These are phyloP conservation scores for Cryptococcus deneoformans DNA, from an alignment of 1,284 basidiomycete genomes.

Conservation along the genomic window DNA sequence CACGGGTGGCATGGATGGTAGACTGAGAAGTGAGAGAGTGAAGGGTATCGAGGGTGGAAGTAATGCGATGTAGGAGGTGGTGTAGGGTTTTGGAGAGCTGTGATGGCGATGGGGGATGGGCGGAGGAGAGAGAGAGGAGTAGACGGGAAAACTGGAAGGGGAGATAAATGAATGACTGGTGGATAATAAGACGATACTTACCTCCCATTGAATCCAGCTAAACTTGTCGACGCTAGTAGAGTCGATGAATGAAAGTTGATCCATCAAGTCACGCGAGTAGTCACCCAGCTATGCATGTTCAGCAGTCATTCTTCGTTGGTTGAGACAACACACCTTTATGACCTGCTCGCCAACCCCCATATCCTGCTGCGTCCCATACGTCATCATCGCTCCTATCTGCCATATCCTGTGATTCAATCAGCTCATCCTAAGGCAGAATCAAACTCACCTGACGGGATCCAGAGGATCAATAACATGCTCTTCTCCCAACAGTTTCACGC, in stretches of 20 bases:
- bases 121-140: slow-evolving; percentile 24
- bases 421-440: background rate
- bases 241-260: slow-evolving; percentile 40
- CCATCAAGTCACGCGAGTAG: slow-evolving; percentile 34
- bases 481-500: slow-evolving; percentile 33
- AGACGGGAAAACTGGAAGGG: background rate
- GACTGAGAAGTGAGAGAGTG: slow-evolving; percentile 19
- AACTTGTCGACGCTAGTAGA: slow-evolving; percentile 41
- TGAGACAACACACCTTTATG: slow-evolving; percentile 24
- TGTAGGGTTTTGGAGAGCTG: slow-evolving; percentile 28
- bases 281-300: slow-evolving; percentile 32
- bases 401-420: slow-evolving; percentile 27
- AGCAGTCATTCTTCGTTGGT: background rate
- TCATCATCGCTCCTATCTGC: slow-evolving; percentile 39
- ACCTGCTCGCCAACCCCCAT: slow-evolving; percentile 21
- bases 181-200: slow-evolving; percentile 8
- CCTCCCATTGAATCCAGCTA: slow-evolving; percentile 45
- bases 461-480: slow-evolving; percentile 27
- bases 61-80: slow-evolving; percentile 31
- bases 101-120: slow-evolving; percentile 6
- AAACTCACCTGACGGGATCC: slow-evolving; percentile 38
- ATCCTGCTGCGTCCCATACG: slow-evolving; percentile 3
- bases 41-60: slow-evolving; percentile 28
- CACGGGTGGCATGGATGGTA: slow-evolving; percentile 14
- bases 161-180: background rate